Evolutionary conservation across 768 basidiomycete species (phyloP).

Genomic region (Kwoniella pini): DNA sequence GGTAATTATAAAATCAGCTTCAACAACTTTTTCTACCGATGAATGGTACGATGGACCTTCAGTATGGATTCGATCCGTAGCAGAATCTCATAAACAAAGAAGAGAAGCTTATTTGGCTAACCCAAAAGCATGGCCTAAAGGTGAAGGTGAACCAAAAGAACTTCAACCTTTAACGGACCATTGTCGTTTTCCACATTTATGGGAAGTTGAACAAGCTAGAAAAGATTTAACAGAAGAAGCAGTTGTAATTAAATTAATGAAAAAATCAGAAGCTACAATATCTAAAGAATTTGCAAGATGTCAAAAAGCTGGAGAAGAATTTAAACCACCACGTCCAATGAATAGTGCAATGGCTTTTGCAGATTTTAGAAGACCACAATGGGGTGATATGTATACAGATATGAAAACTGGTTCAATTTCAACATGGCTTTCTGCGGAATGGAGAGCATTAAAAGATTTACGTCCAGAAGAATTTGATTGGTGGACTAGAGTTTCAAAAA

Average conservation of each 20-base stretch:
- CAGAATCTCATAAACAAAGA: conserved; percentile 8
- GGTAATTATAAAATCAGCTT: neutral
- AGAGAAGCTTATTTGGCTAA: conserved; percentile 3
- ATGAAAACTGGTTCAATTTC: conserved; percentile 10
- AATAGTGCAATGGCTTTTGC: conserved; percentile 13
- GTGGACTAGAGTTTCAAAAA: conserved; percentile 5
- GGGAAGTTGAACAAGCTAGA: conserved; percentile 13
- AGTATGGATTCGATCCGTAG: conserved; percentile 12
- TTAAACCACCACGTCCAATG: conserved; percentile 14
- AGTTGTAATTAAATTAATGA: conserved; percentile 8
- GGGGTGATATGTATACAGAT: conserved; percentile 16
- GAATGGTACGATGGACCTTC: conserved; percentile 16
- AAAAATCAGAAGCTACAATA: conserved; percentile 7
- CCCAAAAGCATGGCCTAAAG: conserved; percentile 15
- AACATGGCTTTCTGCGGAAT: conserved; percentile 18
- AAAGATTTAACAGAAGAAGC: conserved; percentile 9
- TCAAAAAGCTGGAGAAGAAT: conserved; percentile 11
- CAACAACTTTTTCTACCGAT: neutral
- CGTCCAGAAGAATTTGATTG: conserved; percentile 10
- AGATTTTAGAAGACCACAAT: conserved; percentile 13
- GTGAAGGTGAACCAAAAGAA: conserved; percentile 9
- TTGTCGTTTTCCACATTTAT: conserved; percentile 11
- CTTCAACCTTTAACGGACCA: conserved; percentile 13
- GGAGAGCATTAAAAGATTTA: conserved; percentile 14
- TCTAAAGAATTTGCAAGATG: conserved; percentile 8